Percentiles rank a stretch among this genome's conserved stretches.
Evolutionary conservation across 2,329 filamentous ascomycete species (phyloP).

Genomic region (Fusarium tanahbumbuense): DNA sequence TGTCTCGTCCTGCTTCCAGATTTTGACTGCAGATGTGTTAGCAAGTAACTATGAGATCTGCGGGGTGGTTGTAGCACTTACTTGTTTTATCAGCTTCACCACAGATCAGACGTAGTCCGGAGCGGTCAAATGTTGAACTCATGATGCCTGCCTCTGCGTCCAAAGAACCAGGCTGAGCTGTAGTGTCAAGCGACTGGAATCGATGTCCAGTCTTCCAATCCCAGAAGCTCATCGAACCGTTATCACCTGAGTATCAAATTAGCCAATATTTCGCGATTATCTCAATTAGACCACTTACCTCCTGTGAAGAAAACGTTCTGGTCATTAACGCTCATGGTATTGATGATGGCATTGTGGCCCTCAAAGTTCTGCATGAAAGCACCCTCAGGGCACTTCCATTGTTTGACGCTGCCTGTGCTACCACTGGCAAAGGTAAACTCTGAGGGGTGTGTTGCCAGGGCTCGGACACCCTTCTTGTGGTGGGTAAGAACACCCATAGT

Average conservation of each 20-base stretch:
- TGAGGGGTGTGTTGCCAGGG: slow-evolving; percentile 83
- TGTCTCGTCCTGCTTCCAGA: slow-evolving; percentile 94
- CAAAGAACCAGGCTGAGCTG: slow-evolving; percentile 91
- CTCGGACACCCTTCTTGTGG: slow-evolving; percentile 96
- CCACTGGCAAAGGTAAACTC: slow-evolving; percentile 97
- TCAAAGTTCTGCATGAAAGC: slow-evolving; percentile 99
- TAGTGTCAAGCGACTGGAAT: slow-evolving; percentile 90
- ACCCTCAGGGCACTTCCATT: slow-evolving; percentile 98
- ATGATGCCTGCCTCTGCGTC: slow-evolving; percentile 96
- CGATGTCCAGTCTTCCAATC: slow-evolving; percentile 97
- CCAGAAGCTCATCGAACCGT: slow-evolving; percentile 97
- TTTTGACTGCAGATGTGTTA: slow-evolving; percentile 71
- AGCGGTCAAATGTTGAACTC: slow-evolving; percentile 91
- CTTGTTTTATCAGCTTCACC: slow-evolving; percentile 97
- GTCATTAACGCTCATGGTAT: slow-evolving; percentile 91
- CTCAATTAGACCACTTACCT: slow-evolving; percentile 54
- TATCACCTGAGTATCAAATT: slow-evolving; percentile 69
- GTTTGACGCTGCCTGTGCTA: slow-evolving; percentile 94
- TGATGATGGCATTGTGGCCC: slow-evolving; percentile 96
- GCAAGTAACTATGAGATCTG: slow-evolving; percentile 39
- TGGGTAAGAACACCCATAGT: slow-evolving; percentile 96
- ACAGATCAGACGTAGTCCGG: slow-evolving; percentile 88
- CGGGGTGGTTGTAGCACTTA: slow-evolving; percentile 51
- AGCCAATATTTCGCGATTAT: neutral
- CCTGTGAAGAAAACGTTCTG: slow-evolving; percentile 96